Percentiles rank a stretch among this genome's conserved stretches.
Evolutionary conservation across 2,329 filamentous ascomycete genomes (phyloP).

Genomic region (Hypoxylon sp.): DNA sequence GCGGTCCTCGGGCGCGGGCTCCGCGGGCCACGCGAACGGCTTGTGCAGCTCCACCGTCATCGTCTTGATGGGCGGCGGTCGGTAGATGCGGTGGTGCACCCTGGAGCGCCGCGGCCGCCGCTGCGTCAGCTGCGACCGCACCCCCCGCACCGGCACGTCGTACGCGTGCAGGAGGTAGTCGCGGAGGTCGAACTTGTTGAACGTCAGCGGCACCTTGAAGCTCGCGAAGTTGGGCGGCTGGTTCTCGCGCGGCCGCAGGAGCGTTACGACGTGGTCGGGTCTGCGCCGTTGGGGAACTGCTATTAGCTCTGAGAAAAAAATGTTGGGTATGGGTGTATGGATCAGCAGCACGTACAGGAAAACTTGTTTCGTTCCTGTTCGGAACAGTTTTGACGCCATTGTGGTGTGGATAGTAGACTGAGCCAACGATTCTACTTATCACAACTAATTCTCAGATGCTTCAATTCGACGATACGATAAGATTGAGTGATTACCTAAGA

Average conservation of each 20-base stretch:
- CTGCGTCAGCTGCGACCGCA: conserved; percentile 85
- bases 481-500: background rate
- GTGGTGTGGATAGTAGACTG: conserved; percentile 20
- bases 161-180: conserved; percentile 94
- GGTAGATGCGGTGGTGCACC: conserved; percentile 69
- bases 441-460: conserved; percentile 27
- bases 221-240: conserved; percentile 81
- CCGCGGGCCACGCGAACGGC: conserved; percentile 92
- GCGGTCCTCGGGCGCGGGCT: conserved; percentile 67
- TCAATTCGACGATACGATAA: conserved; percentile 4
- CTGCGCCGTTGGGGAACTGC: conserved; percentile 59
- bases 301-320: conserved; percentile 16
- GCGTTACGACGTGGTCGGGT: conserved; percentile 82
- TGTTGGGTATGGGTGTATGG: background rate
- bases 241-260: conserved; percentile 77
- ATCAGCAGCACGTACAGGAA: conserved; percentile 46
- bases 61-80: conserved; percentile 81
- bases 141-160: conserved; percentile 75
- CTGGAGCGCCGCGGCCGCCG: conserved; percentile 64
- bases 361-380: conserved; percentile 48
- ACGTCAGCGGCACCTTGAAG: conserved; percentile 89
- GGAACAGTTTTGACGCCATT: conserved; percentile 45
- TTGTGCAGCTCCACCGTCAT: conserved; percentile 93
- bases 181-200: conserved; percentile 96
- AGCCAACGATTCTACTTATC: conserved; percentile 6